Conservation (phyloP, 2,329 filamentous ascomycete genomes). For the Pseudogymnoascus sp. region DNA sequence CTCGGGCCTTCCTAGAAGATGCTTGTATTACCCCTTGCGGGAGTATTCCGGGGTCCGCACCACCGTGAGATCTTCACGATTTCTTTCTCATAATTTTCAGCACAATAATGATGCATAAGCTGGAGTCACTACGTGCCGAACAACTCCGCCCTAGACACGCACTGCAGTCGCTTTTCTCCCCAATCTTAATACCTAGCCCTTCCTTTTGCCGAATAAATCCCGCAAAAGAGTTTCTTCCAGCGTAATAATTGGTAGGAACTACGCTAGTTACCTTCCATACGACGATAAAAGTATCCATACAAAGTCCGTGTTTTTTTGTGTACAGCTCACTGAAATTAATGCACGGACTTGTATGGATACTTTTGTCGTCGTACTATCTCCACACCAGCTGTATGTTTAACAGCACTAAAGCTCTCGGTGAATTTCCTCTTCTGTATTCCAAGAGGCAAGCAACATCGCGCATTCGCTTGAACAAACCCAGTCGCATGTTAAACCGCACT, state of each 20-base stretch:
- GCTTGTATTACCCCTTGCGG: background rate
- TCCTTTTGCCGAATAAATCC: background rate
- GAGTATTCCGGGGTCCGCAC: background rate
- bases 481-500: background rate
- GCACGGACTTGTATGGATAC: too few relatives aligned
- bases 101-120: background rate
- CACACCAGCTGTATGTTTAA: background rate
- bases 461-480: background rate
- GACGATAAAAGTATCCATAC: too few relatives aligned
- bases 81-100: background rate
- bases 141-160: background rate
- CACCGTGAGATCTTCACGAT: background rate
- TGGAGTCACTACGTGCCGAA: background rate
- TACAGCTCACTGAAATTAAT: too few relatives aligned
- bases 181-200: background rate
- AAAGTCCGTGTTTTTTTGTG: too few relatives aligned
- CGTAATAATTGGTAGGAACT: background rate
- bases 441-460: background rate
- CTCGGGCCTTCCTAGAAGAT: background rate
- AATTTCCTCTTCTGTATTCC: background rate
- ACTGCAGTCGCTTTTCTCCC: background rate
- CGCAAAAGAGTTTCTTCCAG: background rate
- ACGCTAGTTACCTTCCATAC: background rate
- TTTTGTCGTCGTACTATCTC: too few relatives aligned
- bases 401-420: background rate